Base-by-base conservation (phyloP, 768 basidiomycete species). In the Dioszegia aurantiaca region DNA sequence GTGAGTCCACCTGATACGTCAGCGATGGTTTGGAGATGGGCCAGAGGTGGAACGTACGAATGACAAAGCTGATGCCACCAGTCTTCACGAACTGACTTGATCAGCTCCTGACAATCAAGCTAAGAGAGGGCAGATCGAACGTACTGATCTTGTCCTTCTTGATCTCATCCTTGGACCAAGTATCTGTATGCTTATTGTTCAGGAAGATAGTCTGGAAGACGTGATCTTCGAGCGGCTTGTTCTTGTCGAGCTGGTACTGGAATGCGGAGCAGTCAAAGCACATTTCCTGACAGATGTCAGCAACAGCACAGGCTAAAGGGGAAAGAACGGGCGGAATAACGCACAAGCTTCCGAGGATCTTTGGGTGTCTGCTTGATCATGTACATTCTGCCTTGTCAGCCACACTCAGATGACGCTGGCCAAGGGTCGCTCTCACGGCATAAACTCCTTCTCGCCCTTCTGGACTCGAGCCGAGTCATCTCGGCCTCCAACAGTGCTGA, bases 131-230 rank as follows among this genome's bases (percentile, higher is more conserved):
- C 17, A 9, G 36, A n/a, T 37, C 17, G 21, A 19, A 67, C 69
- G 30, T 53, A 75, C 75, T 76, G 64, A 79, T 78, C 68, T 78
- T 78, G 47, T 75, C 73, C 61, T 76, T 71, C 14, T 63, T 58
- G 61, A 80, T 80, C 61, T 80, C 78, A 59, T 78, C 67, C 48
- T 64, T 72, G 0, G 68, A 55, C 79, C 79, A 80, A 1, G 62
- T 70, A 10, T 78, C 24, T 60, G 77, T 55, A 62, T 80, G 66
- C 55, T 78, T 74, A 49, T 77, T 78, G 72, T 79, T 78, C 54
- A 80, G 64, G 68, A 78, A 78, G 72, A 79, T 80, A 6, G 77
- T 78, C 61, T 79, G 78, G 75, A 78, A 80, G 24, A 79, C 64
- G 58, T 80, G 79, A 31, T 78, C 70, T 44, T 80, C 70, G 33